phyloP scores from a whole-genome alignment of 192 early-diverging fungal species.

The Helicostylum pulchrum region DNA sequence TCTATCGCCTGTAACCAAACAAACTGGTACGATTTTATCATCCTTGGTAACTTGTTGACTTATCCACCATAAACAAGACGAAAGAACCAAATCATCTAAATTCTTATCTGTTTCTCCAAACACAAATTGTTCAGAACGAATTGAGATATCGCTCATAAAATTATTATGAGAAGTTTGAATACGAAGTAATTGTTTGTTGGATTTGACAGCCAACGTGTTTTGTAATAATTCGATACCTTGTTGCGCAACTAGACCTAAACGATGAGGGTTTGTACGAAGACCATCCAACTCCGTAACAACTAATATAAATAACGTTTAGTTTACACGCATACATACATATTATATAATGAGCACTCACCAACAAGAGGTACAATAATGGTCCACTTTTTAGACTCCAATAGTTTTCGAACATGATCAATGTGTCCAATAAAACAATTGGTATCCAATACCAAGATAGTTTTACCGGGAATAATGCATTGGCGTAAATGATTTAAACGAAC shows the following conservation, averaged over 20 bases:
- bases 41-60: not conserved
- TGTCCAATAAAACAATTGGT: conserved; percentile 59
- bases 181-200: conserved; percentile 22
- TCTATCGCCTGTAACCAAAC: conserved; percentile 56
- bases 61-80: conserved; percentile 50
- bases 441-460: conserved; percentile 49
- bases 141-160: conserved; percentile 50
- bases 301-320: conserved; percentile 4
- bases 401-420: conserved; percentile 38
- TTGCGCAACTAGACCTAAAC: conserved; percentile 44
- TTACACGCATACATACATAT: not conserved
- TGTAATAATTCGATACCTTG: conserved; percentile 48
- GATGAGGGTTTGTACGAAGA: conserved; percentile 44
- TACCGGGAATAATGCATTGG: conserved; percentile 30
- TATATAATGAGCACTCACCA: conserved; percentile 27
- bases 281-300: conserved; percentile 60
- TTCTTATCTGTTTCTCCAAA: conserved; percentile 56
- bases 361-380: conserved; percentile 51
- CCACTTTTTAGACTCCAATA: conserved; percentile 47
- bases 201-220: conserved; percentile 31
- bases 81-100: conserved; percentile 57
- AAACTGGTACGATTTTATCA: conserved; percentile 20
- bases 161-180: conserved; percentile 58
- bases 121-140: conserved; percentile 50
- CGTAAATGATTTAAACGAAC: conserved; percentile 4